Conservation (phyloP, 2,329 filamentous ascomycete genomes). For the Ceratocystis papillata region DNA sequence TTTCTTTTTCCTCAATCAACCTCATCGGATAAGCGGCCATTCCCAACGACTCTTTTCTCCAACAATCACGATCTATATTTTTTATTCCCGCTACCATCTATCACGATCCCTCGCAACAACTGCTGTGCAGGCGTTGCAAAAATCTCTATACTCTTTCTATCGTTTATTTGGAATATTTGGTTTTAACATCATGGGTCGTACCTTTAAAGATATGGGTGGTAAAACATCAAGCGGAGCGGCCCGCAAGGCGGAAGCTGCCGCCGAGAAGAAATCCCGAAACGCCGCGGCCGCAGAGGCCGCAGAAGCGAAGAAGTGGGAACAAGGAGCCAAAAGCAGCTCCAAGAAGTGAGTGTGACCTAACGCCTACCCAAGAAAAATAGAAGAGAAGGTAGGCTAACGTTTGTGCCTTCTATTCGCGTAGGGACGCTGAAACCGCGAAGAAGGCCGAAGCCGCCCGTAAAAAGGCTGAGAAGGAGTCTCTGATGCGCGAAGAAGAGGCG, state of each 20-base stretch:
- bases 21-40: no score
- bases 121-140: background rate
- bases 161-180: slow-evolving; percentile 1
- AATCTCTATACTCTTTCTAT: background rate
- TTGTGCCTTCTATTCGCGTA: slow-evolving; percentile 32
- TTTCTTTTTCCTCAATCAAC: background rate
- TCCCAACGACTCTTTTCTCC: background rate
- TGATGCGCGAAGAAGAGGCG: slow-evolving; percentile 73
- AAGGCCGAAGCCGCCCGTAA: slow-evolving; percentile 73
- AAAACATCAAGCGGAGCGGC: slow-evolving; percentile 89
- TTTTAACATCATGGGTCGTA: slow-evolving; percentile 50
- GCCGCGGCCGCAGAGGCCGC: slow-evolving; percentile 53
- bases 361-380: slow-evolving; percentile 12
- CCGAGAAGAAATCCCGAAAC: slow-evolving; percentile 62
- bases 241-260: slow-evolving; percentile 80
- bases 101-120: background rate
- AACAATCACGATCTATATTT: background rate
- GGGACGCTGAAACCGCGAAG: slow-evolving; percentile 74
- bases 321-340: slow-evolving; percentile 70
- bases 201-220: slow-evolving; percentile 65
- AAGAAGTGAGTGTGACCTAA: slow-evolving; percentile 63
- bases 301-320: slow-evolving; percentile 69
- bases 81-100: background rate
- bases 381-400: slow-evolving; percentile 9
- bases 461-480: slow-evolving; percentile 82